These are phyloP conservation scores for Colletotrichum plurivorum DNA, from an alignment of 2,329 filamentous ascomycete species.

Conservation along the genomic window DNA sequence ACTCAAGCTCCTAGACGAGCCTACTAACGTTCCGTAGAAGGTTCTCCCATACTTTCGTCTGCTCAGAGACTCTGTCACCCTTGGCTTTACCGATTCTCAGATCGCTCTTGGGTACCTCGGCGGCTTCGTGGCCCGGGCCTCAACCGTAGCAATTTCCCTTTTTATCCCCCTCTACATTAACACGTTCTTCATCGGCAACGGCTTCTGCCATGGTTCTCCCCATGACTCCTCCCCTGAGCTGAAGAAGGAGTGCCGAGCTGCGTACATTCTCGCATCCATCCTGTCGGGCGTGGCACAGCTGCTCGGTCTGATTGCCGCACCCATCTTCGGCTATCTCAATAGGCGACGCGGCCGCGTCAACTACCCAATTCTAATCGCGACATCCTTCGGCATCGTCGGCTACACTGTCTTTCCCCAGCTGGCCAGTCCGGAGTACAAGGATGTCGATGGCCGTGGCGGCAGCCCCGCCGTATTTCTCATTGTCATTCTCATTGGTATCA, in stretches of 20 bases:
- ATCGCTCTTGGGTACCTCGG: conserved; percentile 93
- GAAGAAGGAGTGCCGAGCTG: conserved; percentile 86
- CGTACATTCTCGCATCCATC: conserved; percentile 89
- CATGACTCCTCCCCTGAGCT: conserved; percentile 79
- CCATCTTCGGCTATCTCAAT: conserved; percentile 89
- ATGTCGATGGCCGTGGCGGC: conserved; percentile 76
- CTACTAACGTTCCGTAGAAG: conserved; percentile 42
- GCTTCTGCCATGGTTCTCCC: conserved; percentile 80
- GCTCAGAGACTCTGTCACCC: conserved; percentile 72
- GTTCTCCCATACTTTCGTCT: conserved; percentile 72
- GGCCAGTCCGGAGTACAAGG: conserved; percentile 79
- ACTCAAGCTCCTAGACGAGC: not conserved
- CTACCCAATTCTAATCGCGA: conserved; percentile 79
- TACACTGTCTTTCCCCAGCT: conserved; percentile 85
- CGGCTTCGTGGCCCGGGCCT: conserved; percentile 94
- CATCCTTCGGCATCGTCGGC: conserved; percentile 81
- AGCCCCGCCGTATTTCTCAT: conserved; percentile 79
- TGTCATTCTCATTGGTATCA: conserved; percentile 86
- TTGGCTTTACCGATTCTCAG: conserved; percentile 81
- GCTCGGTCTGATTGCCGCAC: conserved; percentile 86
- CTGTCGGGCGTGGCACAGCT: conserved; percentile 92
- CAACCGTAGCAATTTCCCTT: conserved; percentile 93
- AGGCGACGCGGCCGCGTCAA: conserved; percentile 77
- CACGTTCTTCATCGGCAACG: conserved; percentile 86
- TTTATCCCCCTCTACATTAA: conserved; percentile 97